Evolutionary conservation across 208 protist species (phyloP).

Genomic region (Trypanosoma conorhini): DNA sequence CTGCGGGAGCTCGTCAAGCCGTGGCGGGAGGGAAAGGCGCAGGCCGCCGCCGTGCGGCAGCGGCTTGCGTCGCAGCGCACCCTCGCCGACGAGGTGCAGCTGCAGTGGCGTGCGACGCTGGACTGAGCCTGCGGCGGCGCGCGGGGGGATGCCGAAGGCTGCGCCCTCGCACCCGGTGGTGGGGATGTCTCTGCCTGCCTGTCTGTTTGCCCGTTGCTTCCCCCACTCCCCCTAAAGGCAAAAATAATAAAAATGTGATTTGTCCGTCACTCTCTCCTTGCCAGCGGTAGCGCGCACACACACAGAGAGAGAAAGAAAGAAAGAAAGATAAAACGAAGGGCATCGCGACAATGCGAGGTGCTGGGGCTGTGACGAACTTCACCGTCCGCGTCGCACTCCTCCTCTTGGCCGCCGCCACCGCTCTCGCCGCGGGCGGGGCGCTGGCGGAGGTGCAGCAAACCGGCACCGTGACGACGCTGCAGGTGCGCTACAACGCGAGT

Average conservation of each 20-base stretch:
- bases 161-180: too few species aligned
- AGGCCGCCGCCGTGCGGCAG: conserved; percentile 12
- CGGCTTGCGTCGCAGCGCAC: conserved; percentile 31
- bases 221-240: too few species aligned
- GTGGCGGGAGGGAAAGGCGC: conserved; percentile 32
- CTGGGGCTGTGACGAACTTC: background rate
- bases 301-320: too few species aligned
- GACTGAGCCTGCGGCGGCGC: conserved; percentile 33
- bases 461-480: background rate
- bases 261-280: too few species aligned
- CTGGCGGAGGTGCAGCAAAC: background rate
- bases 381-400: background rate
- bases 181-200: too few species aligned
- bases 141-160: too few species aligned
- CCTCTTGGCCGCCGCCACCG: background rate
- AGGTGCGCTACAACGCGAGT: conserved; percentile 23
- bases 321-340: too few species aligned
- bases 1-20: conserved; percentile 53
- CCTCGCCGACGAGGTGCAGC: conserved; percentile 66
- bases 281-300: too few species aligned
- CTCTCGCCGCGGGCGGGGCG: conserved; percentile 1
- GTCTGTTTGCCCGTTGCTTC: too few species aligned
- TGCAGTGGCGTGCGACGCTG: conserved; percentile 60
- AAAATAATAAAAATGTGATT: too few species aligned
- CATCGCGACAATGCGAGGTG: too few species aligned